phyloP scores from a whole-genome alignment of 1,139 yeast species.

The Candida sanyaensis region DNA sequence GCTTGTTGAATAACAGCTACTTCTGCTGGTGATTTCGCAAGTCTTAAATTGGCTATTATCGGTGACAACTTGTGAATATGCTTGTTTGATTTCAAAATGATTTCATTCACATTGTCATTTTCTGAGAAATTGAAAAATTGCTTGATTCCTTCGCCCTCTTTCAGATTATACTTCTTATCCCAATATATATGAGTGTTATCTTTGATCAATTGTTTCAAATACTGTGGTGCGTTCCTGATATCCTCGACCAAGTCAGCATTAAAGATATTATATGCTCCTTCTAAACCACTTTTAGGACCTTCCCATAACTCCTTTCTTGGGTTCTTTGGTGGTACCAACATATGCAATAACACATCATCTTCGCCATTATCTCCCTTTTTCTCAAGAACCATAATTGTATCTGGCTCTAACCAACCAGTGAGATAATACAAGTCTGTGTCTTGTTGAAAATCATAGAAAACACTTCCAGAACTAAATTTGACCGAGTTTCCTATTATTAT shows the following conservation, averaged over 20 bases:
- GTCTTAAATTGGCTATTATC: conserved; percentile 58
- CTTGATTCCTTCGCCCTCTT: conserved; percentile 8
- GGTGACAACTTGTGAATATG: conserved; percentile 46
- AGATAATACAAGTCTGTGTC: conserved; percentile 83
- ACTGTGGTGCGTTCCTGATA: conserved; percentile 40
- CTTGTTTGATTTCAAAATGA: conserved; percentile 29
- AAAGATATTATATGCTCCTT: conserved; percentile 79
- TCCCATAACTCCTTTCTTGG: conserved; percentile 87
- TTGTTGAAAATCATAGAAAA: conserved; percentile 89
- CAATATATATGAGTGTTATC: conserved; percentile 50
- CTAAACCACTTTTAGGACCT: conserved; percentile 85
- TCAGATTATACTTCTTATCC: conserved; percentile 38
- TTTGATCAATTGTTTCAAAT: conserved; percentile 47
- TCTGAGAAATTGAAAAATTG: conserved; percentile 13
- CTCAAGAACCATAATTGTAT: conserved; percentile 74
- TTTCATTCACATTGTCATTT: conserved; percentile 13
- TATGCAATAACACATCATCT: conserved; percentile 60
- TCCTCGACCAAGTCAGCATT: conserved; percentile 80
- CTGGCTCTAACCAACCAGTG: conserved; percentile 94
- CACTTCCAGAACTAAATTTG: conserved; percentile 85
- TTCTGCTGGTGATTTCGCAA: conserved; percentile 75
- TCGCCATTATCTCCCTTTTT: conserved; percentile 48
- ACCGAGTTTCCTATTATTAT: conserved; percentile 72
- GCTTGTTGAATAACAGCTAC: conserved; percentile 78
- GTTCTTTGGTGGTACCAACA: conserved; percentile 88